Conservation (phyloP, 441 rosid species). For the Corymbia citriodora region DNA sequence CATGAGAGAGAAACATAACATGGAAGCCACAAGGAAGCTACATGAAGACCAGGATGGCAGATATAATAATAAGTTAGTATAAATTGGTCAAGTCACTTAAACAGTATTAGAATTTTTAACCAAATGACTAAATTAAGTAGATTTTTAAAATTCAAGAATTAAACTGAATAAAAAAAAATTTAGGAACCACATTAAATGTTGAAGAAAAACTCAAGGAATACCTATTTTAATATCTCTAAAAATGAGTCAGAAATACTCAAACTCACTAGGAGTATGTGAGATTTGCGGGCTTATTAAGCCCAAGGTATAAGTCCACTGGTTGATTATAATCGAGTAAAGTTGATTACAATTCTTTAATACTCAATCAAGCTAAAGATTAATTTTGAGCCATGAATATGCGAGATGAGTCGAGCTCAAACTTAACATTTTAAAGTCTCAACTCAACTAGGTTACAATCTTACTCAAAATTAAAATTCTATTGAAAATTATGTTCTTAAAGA, state of each 20-base stretch:
- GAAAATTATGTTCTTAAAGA: neutral
- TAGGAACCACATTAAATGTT: neutral
- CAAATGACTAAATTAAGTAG: neutral
- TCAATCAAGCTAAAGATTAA: neutral
- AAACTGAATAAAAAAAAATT: neutral
- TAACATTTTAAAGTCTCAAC: neutral
- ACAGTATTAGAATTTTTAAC: neutral
- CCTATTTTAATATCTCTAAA: neutral
- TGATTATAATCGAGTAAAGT: neutral
- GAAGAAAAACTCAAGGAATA: neutral
- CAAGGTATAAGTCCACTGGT: neutral
- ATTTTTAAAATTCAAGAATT: neutral
- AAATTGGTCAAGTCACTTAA: neutral
- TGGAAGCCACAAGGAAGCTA: neutral
- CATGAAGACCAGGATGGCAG: neutral
- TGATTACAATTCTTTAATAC: neutral
- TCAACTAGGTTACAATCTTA: accelerated
- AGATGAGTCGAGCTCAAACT: neutral
- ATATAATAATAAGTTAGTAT: neutral
- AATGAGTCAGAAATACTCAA: neutral
- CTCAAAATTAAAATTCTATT: accelerated
- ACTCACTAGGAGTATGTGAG: too few species aligned
- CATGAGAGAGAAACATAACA: neutral
- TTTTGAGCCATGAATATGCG: accelerated
- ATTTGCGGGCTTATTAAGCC: neutral